Evolutionary conservation across 1,284 basidiomycete genomes (phyloP), one percentile per base, ranked within the genome.

Genomic region (Ceratorhiza oryzae-sativae): DNA sequence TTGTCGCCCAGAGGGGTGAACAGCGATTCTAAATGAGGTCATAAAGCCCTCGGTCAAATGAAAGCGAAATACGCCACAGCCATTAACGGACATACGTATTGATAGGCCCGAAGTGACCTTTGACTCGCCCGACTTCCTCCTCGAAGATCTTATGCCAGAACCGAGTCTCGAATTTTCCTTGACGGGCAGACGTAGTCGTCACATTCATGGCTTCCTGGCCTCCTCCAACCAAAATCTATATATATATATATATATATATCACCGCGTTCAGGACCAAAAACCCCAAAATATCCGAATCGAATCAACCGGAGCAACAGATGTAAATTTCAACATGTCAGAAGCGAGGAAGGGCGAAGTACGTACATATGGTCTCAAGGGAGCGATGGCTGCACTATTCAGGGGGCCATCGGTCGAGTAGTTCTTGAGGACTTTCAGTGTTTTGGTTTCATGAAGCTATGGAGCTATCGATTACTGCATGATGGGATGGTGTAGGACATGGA

Each of bases 131-230:
- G 73, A 98, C 92, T 81, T 99, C 97, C 85, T 99, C 97, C 81
- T 98, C 97, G 77, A 98, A 95, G 53, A 99, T 87, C 79, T 93
- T 95, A 85, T 99, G 97, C 95, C 95, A 99, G 85, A 99, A 98
- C 58, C 96, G 87, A 2, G 95, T 95, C 84, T 99, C 97, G 81
- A 99, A 99, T 82, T 97, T 97, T 48, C 97, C 97, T 80, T 97
- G 94, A 71, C 97, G 88, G 45, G 90, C 80, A 5, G 93, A 94
- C 1, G 97, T 99, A 3, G 95, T 98, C 15, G 97, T 98, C 71
- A 99, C 97, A 78, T 85, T 91, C 95, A 97, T 98, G 9, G 97
- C 97, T 79, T 98, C 97, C 82, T 98, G 97, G 71, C 97, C 97
- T 81, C 97, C 97, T 67, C 97, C 97, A 48, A 98, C 84, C 39